Evolutionary conservation across 352 stramenopile species (phyloP).

Genomic region (Pythium periplocum): DNA sequence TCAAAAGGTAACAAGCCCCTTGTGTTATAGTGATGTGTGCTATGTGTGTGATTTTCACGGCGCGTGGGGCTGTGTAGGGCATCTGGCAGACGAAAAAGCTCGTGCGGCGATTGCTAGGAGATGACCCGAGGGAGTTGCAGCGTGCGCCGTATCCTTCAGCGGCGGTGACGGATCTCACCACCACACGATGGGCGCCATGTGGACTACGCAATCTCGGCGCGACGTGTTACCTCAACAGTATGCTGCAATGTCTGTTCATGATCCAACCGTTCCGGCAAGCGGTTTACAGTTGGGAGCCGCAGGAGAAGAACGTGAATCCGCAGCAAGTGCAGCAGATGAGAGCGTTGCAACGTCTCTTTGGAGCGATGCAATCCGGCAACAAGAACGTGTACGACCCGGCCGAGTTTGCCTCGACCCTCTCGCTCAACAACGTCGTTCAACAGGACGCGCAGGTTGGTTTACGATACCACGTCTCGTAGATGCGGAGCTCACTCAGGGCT

Average conservation of each 20-base stretch:
- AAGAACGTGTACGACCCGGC: conserved; percentile 66
- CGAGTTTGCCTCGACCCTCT: conserved; percentile 73
- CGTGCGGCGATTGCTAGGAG: conserved; percentile 46
- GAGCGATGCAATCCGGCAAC: conserved; percentile 74
- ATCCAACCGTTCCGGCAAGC: conserved; percentile 64
- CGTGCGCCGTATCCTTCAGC: conserved; percentile 24
- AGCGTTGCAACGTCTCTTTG: conserved; percentile 80
- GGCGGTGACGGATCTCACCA: not conserved
- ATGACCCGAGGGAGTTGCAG: conserved; percentile 55
- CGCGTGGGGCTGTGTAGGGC: conserved; percentile 24
- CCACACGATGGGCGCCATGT: conserved; percentile 25
- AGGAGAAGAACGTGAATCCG: conserved; percentile 31
- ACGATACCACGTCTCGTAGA: not conserved
- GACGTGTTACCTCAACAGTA: conserved; percentile 88
- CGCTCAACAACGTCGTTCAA: conserved; percentile 77
- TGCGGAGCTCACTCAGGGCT: not conserved
- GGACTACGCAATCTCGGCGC: conserved; percentile 81
- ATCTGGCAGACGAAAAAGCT: conserved; percentile 62
- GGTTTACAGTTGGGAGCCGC: conserved; percentile 78
- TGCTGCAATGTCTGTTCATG: conserved; percentile 82
- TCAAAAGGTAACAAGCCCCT: conserved; percentile 29
- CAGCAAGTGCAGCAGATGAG: conserved; percentile 69
- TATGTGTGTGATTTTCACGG: not conserved
- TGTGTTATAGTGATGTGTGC: not conserved
- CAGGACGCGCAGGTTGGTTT: conserved; percentile 77